phyloP scores from a whole-genome alignment of 2,329 filamentous ascomycete species.

The Alternaria consortialis region DNA sequence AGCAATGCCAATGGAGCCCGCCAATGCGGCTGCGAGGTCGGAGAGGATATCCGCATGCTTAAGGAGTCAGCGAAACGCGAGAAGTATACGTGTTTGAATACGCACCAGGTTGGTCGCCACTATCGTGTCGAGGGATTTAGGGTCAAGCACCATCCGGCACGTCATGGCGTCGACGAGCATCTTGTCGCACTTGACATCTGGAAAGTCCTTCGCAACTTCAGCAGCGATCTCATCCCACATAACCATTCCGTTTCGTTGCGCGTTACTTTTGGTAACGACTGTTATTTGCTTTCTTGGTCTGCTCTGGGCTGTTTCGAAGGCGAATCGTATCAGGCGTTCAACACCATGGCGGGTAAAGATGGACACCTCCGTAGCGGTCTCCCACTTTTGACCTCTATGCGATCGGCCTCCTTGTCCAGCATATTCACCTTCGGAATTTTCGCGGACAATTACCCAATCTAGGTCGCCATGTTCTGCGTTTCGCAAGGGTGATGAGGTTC shows the following conservation, averaged over 20 bases:
- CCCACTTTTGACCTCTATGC: constrained; percentile 67
- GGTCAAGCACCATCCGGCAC: constrained; percentile 69
- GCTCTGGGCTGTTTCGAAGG: constrained; percentile 67
- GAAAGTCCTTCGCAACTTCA: constrained; percentile 65
- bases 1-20: constrained; percentile 76
- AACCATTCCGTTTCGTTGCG: constrained; percentile 72
- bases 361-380: constrained; percentile 68
- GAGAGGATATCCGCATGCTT: constrained; percentile 71
- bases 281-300: constrained; percentile 67
- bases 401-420: constrained; percentile 71
- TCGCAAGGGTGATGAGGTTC: constrained; percentile 66
- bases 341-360: constrained; percentile 70
- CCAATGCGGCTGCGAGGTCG: constrained; percentile 74
- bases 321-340: constrained; percentile 68
- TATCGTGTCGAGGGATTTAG: constrained; percentile 68
- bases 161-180: constrained; percentile 75
- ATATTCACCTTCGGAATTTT: constrained; percentile 74
- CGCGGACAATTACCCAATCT: constrained; percentile 72
- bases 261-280: constrained; percentile 72
- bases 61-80: neutral
- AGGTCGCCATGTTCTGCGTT: constrained; percentile 65
- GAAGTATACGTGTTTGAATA: neutral
- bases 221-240: constrained; percentile 71
- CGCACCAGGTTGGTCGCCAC: constrained; percentile 67
- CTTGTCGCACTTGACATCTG: constrained; percentile 69